These are phyloP conservation scores for Tolypocladium nubicola DNA, from an alignment of 2,329 filamentous ascomycete species.

Conservation along the genomic window DNA sequence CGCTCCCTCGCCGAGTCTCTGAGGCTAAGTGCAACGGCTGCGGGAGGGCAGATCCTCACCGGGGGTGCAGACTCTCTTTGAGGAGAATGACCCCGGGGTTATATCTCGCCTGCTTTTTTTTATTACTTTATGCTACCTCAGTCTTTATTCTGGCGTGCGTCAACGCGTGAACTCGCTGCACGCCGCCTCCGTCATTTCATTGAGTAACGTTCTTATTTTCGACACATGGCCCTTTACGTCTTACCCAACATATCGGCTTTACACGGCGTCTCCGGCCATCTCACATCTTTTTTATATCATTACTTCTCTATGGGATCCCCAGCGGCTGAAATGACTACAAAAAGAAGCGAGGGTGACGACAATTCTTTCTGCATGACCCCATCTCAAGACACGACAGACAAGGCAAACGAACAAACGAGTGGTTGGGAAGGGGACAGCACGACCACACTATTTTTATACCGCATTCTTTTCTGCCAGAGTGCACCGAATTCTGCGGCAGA, in stretches of 20 bases:
- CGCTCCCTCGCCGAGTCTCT: not conserved
- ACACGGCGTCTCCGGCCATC: constrained; percentile 19
- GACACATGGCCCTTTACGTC: constrained; percentile 16
- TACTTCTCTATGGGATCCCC: constrained; percentile 4
- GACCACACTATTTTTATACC: not conserved
- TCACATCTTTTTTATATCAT: constrained; percentile 11
- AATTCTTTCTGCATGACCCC: not conserved
- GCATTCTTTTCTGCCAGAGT: constrained; percentile 4
- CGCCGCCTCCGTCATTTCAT: constrained; percentile 11
- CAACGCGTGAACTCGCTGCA: not conserved
- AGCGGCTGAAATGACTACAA: constrained; percentile 1
- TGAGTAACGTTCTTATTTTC: constrained; percentile 18
- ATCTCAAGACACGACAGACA: not conserved
- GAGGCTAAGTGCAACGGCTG: not conserved
- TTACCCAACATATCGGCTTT: constrained; percentile 13
- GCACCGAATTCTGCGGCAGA: constrained; percentile 13
- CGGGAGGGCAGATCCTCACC: constrained; percentile 4
- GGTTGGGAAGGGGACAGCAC: not conserved
- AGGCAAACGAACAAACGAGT: not conserved
- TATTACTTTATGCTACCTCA: not conserved
- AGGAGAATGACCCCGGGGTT: not conserved
- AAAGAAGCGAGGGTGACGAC: not conserved
- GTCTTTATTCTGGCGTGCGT: not conserved
- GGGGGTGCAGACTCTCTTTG: not conserved
- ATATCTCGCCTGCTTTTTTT: not conserved